Evolutionary conservation across 2,329 filamentous ascomycete genomes (phyloP), one percentile per base, ranked within the genome.

Genomic region (Xylaria multiplex): DNA sequence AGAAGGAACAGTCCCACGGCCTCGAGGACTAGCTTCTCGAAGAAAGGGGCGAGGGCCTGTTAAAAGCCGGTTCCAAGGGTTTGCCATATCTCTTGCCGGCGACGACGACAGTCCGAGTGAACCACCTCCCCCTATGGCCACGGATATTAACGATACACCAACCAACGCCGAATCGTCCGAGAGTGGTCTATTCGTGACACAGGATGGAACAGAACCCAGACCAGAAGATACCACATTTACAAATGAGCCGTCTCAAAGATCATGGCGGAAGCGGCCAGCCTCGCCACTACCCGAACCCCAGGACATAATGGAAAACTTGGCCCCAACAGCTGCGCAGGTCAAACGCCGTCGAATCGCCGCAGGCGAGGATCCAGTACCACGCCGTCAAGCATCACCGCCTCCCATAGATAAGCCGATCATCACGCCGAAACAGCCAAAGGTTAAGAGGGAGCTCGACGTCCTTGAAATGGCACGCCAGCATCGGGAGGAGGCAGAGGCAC

Each of bases 341-440:
- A 98, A 97, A 77, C 88, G 90, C n/a, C 89, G 91, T 24, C 89
- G 90, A 30, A 83, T 92, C 22, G 89, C 87, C 67, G 84, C 84
- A 57, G 84, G 86, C 50, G 79, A 84, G 69, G 81, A 84, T 37
- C 81, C 84, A 2, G 71, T 81, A 7, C 75, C 79, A 35, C 74
- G 77, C 53, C 74, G 76, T 61, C 69, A 74, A 53, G 66, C 74
- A 48, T 59, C 77, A 62, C 74, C 43, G 70, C 76, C 2, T 62
- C 75, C 45, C 65, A 71, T 64, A 43, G 64, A 69, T 8, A 71
- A 78, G 58, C 57, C 48, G 11, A 62, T 74, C 2, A 87, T 45
- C 13, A 19, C 85, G 68, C 83, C 74, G 65, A 79, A 77, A 54
- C 79, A 79, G 65, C 68, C 65, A 2, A 78, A 83, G 61, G 75